Evolutionary conservation across 768 basidiomycete species (phyloP).

Genomic region (Galerina sulciceps): DNA sequence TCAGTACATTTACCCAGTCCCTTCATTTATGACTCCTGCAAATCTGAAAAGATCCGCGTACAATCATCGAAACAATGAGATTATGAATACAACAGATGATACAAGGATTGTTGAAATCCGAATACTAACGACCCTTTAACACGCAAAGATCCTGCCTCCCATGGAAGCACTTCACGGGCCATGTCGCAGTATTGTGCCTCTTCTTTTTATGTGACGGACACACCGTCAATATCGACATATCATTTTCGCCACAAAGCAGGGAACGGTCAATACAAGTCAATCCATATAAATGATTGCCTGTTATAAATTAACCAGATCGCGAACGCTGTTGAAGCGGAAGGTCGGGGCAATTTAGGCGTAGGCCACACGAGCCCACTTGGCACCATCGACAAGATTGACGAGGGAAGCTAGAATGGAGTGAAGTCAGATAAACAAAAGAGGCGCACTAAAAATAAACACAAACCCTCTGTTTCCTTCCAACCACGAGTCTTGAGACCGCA

Average conservation of each 20-base stretch:
- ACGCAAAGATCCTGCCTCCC: conserved; percentile 42
- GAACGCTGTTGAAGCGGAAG: conserved; percentile 93
- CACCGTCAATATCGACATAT: conserved; percentile 22
- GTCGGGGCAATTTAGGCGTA: conserved; percentile 63
- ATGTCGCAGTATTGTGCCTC: conserved; percentile 39
- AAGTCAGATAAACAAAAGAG: conserved; percentile 5
- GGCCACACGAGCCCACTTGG: conserved; percentile 89
- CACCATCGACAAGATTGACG: conserved; percentile 85
- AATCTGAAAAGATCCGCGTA: no score
- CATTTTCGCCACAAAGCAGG: conserved; percentile 50
- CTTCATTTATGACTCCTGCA: no score
- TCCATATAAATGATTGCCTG: conserved; percentile 19
- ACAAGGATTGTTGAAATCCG: conserved; percentile 86
- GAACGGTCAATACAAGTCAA: conserved; percentile 52
- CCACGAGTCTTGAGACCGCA: conserved; percentile 99
- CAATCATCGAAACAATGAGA: neutral
- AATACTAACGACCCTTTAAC: conserved; percentile 45
- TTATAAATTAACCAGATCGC: conserved; percentile 66
- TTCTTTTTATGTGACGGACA: conserved; percentile 21
- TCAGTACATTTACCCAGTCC: no score
- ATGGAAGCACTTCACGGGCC: conserved; percentile 42
- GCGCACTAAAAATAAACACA: conserved; percentile 12
- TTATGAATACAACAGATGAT: no score
- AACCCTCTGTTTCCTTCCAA: conserved; percentile 95
- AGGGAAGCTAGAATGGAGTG: conserved; percentile 58